Conservation (phyloP, 257 asterid genomes). For the Leptodermis oblonga region DNA sequence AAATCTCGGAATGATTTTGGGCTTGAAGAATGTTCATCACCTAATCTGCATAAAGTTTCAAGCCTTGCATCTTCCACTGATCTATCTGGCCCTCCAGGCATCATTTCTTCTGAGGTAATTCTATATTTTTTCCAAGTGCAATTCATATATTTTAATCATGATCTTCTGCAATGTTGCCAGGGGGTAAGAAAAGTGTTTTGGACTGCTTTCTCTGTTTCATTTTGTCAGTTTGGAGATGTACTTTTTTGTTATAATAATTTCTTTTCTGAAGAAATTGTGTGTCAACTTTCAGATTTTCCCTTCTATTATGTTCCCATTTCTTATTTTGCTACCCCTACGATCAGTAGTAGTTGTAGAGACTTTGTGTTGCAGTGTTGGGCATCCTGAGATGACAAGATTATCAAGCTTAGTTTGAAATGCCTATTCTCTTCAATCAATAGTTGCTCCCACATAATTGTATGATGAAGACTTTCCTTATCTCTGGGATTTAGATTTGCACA, state of each 20-base stretch:
- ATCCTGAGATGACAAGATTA: background rate
- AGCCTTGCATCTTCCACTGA: constrained; percentile 30
- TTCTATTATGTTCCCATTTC: background rate
- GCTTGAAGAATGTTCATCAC: constrained; percentile 25
- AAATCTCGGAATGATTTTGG: constrained; percentile 16
- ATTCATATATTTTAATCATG: background rate
- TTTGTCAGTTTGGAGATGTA: background rate
- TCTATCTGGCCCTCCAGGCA: constrained; percentile 29
- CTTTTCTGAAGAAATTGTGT: background rate
- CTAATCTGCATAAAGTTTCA: constrained; percentile 26
- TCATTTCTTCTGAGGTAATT: constrained; percentile 51
- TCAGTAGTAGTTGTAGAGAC: background rate
- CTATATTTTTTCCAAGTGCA: background rate
- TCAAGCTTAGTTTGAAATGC: background rate
- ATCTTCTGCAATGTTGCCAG: background rate
- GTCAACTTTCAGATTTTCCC: background rate
- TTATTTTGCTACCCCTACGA: background rate
- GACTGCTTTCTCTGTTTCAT: background rate
- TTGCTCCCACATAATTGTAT: background rate
- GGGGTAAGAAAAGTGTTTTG: background rate
- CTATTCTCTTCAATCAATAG: background rate
- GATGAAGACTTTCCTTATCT: background rate
- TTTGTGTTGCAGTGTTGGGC: background rate
- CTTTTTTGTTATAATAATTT: background rate
- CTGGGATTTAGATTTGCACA: background rate